These are phyloP conservation scores for Nymphaea thermarum DNA, from an alignment of 164 flowering plant genomes.

Conservation along the genomic window DNA sequence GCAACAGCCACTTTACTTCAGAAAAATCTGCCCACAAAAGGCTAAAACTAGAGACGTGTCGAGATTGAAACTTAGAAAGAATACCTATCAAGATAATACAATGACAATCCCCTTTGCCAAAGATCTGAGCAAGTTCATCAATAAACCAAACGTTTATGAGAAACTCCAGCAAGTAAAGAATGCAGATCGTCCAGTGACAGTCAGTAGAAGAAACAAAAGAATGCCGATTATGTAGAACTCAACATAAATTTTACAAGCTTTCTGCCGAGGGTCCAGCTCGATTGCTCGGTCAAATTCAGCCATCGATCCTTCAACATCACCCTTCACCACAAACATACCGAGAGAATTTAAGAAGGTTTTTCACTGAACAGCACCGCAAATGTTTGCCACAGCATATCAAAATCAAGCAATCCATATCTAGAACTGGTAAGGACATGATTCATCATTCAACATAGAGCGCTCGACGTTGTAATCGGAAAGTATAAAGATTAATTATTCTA, in stretches of 20 bases:
- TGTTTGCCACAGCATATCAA: not conserved
- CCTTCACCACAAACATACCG: constrained; percentile 24
- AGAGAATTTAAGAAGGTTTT: too few relatives aligned
- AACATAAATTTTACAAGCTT: constrained; percentile 45
- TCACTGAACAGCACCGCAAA: too few relatives aligned
- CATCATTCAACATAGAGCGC: too few relatives aligned
- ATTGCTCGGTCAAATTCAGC: constrained; percentile 75
- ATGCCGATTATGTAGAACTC: not conserved
- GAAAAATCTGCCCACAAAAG: not conserved
- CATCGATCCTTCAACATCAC: constrained; percentile 75
- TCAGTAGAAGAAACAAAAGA: not conserved
- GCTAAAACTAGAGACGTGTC: not conserved
- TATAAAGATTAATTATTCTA: too few relatives aligned
- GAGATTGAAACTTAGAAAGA: not conserved
- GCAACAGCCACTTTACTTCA: not conserved
- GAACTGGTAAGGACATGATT: too few relatives aligned
- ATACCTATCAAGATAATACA: constrained; percentile 91
- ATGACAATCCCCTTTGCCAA: constrained; percentile 93
- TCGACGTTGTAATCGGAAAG: too few relatives aligned
- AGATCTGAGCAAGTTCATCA: constrained; percentile 39
- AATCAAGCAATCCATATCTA: too few relatives aligned
- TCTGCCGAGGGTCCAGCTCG: constrained; percentile 83
- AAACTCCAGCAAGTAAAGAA: not conserved
- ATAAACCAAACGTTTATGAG: not conserved
- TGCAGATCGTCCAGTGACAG: constrained; percentile 1